Evolutionary conservation across 441 rosid species (phyloP), one percentile per base, ranked within the genome.

Genomic region (Bruguiera hainesii): DNA sequence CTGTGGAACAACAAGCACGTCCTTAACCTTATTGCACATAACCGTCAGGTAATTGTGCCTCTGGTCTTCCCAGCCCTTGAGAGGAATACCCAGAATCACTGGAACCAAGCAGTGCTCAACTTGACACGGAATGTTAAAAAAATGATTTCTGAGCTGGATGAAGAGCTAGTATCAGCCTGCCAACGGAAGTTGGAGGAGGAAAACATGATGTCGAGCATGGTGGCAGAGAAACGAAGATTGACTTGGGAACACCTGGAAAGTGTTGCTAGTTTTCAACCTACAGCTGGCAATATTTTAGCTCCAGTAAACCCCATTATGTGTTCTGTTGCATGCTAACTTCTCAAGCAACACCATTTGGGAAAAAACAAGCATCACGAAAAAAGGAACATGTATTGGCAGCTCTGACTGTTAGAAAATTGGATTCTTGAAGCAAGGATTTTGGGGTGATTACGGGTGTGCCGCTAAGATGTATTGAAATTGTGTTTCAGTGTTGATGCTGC

Each of bases 81-180:
- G 78, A 73, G 65, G 69, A 89, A 89, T 71, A 69, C 79, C 53
- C 78, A 65, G 78, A 80, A 69, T 71, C 96, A 89, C 71, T 89
- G 96, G 96, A 87, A 89, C 71, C 89, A 84, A 65, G 80, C 96
- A 3, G 92, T 89, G 28, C 87, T 89, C 51, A 87, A 84, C 76
- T 83, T 87, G 66, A 81, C 89, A 29, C 84, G 81, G 60, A 85
- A 89, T 55, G 63, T 87, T n/a, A 80, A 75, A 72, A 87, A 81
- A 73, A 76, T 80, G 71, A 76, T 89, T 16, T 64, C 71, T 8
- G 92, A 89, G 50, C 84, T 87, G 85, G 96, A 89, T n/a, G 89
- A 85, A 70, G 88, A 87, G 69, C 79, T 87, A 4, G 72, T 80
- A 58, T 63, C 63, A 7, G 64, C 82, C 49, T 87, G 92, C 73